Conservation (phyloP, 2,329 filamentous ascomycete species). For the Parastagonospora avenae region DNA sequence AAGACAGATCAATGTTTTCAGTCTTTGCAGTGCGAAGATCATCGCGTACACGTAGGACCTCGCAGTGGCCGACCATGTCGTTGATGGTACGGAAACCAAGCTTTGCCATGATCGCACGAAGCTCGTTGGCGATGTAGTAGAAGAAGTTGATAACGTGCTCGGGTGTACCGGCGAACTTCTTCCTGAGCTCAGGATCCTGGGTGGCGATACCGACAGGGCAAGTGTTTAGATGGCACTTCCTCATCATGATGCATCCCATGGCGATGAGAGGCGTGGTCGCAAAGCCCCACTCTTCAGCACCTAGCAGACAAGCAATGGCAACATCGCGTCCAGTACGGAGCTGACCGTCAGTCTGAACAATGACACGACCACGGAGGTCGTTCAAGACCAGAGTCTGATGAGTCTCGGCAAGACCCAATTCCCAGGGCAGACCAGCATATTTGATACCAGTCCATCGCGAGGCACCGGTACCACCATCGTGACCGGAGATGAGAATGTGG, state of each 20-base stretch:
- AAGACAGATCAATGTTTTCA: slow-evolving; percentile 87
- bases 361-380: slow-evolving; percentile 91
- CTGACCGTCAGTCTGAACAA: slow-evolving; percentile 96
- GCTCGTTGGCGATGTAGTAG: slow-evolving; percentile 95
- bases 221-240: slow-evolving; percentile 73
- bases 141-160: slow-evolving; percentile 99
- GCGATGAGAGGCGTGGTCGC: slow-evolving; percentile 93
- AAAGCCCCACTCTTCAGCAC: slow-evolving; percentile 98
- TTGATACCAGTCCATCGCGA: slow-evolving; percentile 99
- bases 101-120: slow-evolving; percentile 95
- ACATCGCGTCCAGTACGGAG: slow-evolving; percentile 91
- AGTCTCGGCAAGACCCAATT: slow-evolving; percentile 93
- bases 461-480: slow-evolving; percentile 95
- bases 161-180: slow-evolving; percentile 91
- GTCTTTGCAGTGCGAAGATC: slow-evolving; percentile 89
- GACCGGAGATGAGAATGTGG: slow-evolving; percentile 94
- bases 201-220: slow-evolving; percentile 94
- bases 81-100: slow-evolving; percentile 94
- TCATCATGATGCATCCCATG: slow-evolving; percentile 96
- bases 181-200: slow-evolving; percentile 89
- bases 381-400: slow-evolving; percentile 96
- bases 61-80: slow-evolving; percentile 94
- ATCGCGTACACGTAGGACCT: slow-evolving; percentile 83
- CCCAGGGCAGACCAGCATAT: slow-evolving; percentile 95
- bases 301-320: slow-evolving; percentile 90